Percentiles rank a stretch among this genome's conserved stretches.
Conservation (phyloP, 2,329 filamentous ascomycete genomes). For the Phyllachora maydis region DNA sequence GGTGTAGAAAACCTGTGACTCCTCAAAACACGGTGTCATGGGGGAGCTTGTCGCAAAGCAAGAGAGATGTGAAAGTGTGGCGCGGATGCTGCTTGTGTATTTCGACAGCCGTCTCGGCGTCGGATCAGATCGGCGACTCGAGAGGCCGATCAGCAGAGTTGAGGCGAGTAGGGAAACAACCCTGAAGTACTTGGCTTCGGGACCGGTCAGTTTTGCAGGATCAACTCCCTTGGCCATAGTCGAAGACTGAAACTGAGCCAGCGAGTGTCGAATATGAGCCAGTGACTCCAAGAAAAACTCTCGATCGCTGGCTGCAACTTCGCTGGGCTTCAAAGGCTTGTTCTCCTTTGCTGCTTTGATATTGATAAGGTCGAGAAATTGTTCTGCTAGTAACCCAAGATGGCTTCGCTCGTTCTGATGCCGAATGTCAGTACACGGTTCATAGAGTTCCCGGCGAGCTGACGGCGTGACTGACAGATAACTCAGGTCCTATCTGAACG, state of each 20-base stretch:
- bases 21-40: neutral
- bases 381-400: constrained; percentile 24
- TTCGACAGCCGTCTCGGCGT: too few species aligned
- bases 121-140: too few species aligned
- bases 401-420: constrained; percentile 26
- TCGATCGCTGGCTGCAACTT: constrained; percentile 18
- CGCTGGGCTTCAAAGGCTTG: constrained; percentile 14
- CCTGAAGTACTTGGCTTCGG: constrained; percentile 22
- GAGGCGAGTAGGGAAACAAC: constrained; percentile 17
- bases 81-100: too few species aligned
- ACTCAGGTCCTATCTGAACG: constrained; percentile 26
- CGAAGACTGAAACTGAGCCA: too few species aligned
- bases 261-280: constrained; percentile 17
- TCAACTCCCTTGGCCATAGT: constrained; percentile 13
- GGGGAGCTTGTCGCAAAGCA: neutral
- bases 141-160: constrained; percentile 6
- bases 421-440: neutral
- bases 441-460: neutral
- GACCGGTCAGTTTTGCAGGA: constrained; percentile 13
- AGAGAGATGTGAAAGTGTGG: too few species aligned
- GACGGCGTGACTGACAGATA: constrained; percentile 18
- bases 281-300: constrained; percentile 21
- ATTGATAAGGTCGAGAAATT: constrained; percentile 28
- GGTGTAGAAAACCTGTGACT: neutral
- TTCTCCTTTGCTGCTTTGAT: too few species aligned